These are phyloP conservation scores for Botryotinia narcissicola DNA, from an alignment of 2,329 filamentous ascomycete genomes.

Conservation along the genomic window DNA sequence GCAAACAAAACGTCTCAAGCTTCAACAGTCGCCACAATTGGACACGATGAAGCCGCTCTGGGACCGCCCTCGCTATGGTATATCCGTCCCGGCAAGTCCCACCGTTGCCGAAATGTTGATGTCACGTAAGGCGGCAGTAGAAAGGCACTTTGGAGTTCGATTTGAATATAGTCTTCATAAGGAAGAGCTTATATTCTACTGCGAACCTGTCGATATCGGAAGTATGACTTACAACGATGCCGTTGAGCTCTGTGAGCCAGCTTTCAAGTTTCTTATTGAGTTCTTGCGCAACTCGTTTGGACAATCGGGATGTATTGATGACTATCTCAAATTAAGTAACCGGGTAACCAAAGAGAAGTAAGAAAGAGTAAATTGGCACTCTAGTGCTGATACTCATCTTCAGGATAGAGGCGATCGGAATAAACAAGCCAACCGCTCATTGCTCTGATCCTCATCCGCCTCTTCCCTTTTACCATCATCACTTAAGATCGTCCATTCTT, in stretches of 20 bases:
- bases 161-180: neutral
- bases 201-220: neutral
- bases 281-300: neutral
- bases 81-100: neutral
- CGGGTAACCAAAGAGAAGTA: neutral
- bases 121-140: neutral
- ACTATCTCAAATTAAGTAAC: neutral
- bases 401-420: neutral
- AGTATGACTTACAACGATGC: neutral
- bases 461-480: neutral
- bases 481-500: neutral
- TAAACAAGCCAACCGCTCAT: neutral
- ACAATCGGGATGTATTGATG: neutral
- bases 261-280: neutral
- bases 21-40: neutral
- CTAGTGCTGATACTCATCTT: neutral
- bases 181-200: neutral
- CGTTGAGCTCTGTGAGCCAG: neutral
- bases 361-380: neutral
- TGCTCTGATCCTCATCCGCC: neutral
- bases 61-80: neutral
- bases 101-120: neutral
- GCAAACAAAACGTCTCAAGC: neutral
- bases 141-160: neutral
- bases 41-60: neutral